Evolutionary conservation across 2,329 filamentous ascomycete species (phyloP).

Genomic region (Parafenestella ontariensis): DNA sequence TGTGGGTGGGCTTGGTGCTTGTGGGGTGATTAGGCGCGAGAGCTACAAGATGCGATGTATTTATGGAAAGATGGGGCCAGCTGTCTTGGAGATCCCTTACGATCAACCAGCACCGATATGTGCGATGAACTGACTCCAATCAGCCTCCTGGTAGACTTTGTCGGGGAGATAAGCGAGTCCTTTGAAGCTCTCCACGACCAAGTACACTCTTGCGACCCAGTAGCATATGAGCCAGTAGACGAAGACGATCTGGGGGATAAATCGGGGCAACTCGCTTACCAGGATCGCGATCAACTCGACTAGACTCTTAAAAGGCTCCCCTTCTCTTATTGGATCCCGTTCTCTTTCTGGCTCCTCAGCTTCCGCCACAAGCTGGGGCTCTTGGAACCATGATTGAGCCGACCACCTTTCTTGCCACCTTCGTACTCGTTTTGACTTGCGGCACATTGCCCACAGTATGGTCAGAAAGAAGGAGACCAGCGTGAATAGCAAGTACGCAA

Average conservation of each 20-base stretch:
- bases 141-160: conserved; percentile 18
- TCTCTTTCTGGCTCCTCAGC: background rate
- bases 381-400: background rate
- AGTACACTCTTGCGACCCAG: background rate
- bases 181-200: conserved; percentile 29
- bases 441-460: background rate
- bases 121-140: conserved; percentile 23
- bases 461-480: background rate
- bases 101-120: conserved; percentile 11
- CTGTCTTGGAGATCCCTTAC: no score
- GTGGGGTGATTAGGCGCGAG: no score
- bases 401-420: background rate
- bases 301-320: no score
- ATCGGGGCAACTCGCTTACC: background rate
- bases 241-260: background rate
- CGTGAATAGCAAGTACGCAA: background rate
- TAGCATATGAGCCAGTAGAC: background rate
- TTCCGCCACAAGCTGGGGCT: background rate
- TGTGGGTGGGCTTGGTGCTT: no score
- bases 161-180: conserved; percentile 20
- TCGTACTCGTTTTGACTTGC: background rate
- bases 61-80: no score
- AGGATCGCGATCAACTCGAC: background rate
- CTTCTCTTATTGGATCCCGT: no score
- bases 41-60: no score